phyloP scores from a whole-genome alignment of 306 rosid species.

The Vicia sativa region DNA sequence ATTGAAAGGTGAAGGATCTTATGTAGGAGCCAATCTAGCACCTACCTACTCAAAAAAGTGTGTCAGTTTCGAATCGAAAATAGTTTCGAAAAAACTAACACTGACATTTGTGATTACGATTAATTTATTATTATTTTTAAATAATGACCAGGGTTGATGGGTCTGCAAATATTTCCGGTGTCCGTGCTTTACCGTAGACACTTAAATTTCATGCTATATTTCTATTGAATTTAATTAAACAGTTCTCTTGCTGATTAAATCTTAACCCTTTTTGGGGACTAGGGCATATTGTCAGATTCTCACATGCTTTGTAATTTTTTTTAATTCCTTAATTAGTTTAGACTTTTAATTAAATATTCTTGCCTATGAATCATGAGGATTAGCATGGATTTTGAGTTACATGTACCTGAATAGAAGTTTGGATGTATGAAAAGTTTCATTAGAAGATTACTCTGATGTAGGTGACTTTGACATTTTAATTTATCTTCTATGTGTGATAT shows the following conservation, averaged over 20 bases:
- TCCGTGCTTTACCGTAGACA: background rate
- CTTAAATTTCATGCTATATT: background rate
- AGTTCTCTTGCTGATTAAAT: constrained; percentile 7
- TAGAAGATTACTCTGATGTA: background rate
- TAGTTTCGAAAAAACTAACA: too few relatives aligned
- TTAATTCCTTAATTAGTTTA: background rate
- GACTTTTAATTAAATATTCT: background rate
- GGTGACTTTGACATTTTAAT: background rate
- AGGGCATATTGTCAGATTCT: background rate
- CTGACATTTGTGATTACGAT: too few relatives aligned
- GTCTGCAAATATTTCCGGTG: too few relatives aligned
- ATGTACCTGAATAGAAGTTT: constrained; percentile 14
- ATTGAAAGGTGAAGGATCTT: constrained; percentile 16
- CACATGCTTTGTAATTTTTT: background rate
- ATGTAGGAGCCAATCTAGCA: background rate
- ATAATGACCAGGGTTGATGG: too few relatives aligned
- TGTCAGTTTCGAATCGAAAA: too few relatives aligned
- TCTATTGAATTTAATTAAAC: background rate
- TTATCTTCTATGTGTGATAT: background rate
- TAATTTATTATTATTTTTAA: too few relatives aligned
- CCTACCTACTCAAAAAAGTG: too few relatives aligned
- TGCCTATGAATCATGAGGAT: constrained; percentile 7
- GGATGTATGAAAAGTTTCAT: background rate
- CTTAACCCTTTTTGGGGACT: background rate
- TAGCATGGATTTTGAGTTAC: background rate